Evolutionary conservation across 306 rosid genomes (phyloP).

Genomic region (Chamaecrista fasciculata): DNA sequence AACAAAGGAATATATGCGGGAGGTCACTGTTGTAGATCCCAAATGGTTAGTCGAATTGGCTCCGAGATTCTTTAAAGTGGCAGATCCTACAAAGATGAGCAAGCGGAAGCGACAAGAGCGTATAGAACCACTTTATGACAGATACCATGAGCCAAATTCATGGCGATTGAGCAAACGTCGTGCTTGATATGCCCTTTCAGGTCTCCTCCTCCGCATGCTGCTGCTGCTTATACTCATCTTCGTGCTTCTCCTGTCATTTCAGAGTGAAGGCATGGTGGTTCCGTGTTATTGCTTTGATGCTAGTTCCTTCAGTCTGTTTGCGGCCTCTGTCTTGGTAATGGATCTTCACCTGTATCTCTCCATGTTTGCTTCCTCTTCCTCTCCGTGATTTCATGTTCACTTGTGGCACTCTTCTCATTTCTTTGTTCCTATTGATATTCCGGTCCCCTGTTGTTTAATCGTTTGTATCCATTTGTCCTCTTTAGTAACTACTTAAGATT

Average conservation of each 20-base stretch:
- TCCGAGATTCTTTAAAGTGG: slow-evolving; percentile 77
- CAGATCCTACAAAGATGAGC: slow-evolving; percentile 81
- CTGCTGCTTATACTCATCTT: too few species aligned
- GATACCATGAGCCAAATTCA: slow-evolving; percentile 92
- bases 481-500: background rate
- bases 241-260: too few species aligned
- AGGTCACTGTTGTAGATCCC: slow-evolving; percentile 75
- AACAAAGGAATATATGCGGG: slow-evolving; percentile 84
- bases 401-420: background rate
- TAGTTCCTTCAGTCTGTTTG: background rate
- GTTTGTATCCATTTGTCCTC: background rate
- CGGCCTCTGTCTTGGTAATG: background rate
- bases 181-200: slow-evolving; percentile 50
- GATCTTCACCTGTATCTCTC: too few species aligned
- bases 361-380: background rate
- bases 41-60: slow-evolving; percentile 93
- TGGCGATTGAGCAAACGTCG: slow-evolving; percentile 89
- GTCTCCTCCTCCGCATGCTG: too few species aligned
- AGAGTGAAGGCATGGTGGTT: too few species aligned
- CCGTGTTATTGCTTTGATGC: background rate
- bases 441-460: background rate
- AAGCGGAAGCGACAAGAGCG: slow-evolving; percentile 86
- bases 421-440: background rate
- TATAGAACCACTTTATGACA: slow-evolving; percentile 71
- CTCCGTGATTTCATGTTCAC: background rate